Evolutionary conservation across 192 early-diverging fungal genomes (phyloP), one percentile per base, ranked within the genome.

Genomic region (Podila clonocystis): DNA sequence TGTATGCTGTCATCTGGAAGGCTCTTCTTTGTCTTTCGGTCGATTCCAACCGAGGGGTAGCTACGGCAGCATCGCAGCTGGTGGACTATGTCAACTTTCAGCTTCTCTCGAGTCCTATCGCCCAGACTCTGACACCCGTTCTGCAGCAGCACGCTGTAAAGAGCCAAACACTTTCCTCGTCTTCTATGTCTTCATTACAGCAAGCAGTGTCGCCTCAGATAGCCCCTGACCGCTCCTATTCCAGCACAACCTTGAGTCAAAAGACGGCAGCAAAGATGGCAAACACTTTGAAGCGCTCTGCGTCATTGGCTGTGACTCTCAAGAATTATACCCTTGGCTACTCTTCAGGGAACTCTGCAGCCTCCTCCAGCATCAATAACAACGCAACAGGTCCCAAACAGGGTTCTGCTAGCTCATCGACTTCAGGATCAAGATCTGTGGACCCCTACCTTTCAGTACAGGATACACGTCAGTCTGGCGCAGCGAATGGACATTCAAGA

Each of bases 21-120:
- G 88, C 90, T 9, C 73, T 98, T 8, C 87, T 98, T 49, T 89
- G 85, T 52, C 86, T 99, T 12, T 93, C 92, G 22, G 89, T 91
- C 0, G 97, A 99, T 69, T 89, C 95, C 33, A 93, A 94, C 68
- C 89, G 87, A 0, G 93, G 93, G 20, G 95, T 97, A 7, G 86
- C 95, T 11, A 67, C 82, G 29, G 70, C 87, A 9, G 96, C 96
- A 20, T 74, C 86, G 19, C 83, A 85, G 12, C 88, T 96, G 0
- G 93, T 97, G 50, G 97, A 99, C 75, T 69, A 85, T 66, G 88
- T 93, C 49, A 88, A 88, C 59, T 82, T 68, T 50, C 84, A 83
- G 28, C 57, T 90, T 3, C 60, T 90, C 2, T 79, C 75, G 30
- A 69, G 66, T n/a, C 68, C 74, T 11, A 63, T 65, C 20, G 71